Conservation (phyloP, 148 eudicot genomes). For the Linanthus parryae region DNA sequence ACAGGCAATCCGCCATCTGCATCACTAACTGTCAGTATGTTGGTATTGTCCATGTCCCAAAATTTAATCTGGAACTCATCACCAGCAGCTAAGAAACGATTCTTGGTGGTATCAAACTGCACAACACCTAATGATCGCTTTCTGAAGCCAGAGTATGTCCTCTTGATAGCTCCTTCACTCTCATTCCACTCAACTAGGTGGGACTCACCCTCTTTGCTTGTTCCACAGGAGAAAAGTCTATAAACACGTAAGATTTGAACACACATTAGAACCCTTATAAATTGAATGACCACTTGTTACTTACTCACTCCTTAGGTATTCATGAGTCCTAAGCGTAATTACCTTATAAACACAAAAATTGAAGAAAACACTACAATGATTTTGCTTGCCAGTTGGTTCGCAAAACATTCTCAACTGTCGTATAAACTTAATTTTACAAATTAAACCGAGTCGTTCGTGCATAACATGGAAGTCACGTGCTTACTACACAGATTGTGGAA, state of each 20-base stretch:
- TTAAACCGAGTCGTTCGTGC: too few species aligned
- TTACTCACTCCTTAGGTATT: too few species aligned
- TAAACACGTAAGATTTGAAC: neutral
- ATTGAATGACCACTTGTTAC: too few species aligned
- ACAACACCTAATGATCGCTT: conserved; percentile 63
- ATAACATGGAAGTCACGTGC: too few species aligned
- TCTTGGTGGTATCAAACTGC: conserved; percentile 65
- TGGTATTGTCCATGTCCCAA: conserved; percentile 63
- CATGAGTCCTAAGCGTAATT: too few species aligned
- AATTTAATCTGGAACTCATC: conserved; percentile 67
- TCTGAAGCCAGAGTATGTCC: conserved; percentile 48
- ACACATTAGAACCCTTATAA: neutral
- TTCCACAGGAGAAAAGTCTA: conserved; percentile 68
- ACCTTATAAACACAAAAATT: too few species aligned
- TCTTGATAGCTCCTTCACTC: conserved; percentile 58
- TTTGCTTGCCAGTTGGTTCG: too few species aligned
- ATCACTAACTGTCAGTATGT: conserved; percentile 39
- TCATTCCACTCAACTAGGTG: conserved; percentile 73
- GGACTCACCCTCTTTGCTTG: conserved; percentile 67
- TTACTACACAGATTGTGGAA: too few species aligned
- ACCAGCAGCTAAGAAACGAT: conserved; percentile 67
- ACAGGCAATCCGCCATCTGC: conserved; percentile 65
- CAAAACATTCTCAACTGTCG: too few species aligned
- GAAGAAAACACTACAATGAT: too few species aligned
- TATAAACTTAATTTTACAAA: too few species aligned